Evolutionary conservation across 495 filamentous ascomycete species (phyloP).

Genomic region (Penicillium bialowiezense): DNA sequence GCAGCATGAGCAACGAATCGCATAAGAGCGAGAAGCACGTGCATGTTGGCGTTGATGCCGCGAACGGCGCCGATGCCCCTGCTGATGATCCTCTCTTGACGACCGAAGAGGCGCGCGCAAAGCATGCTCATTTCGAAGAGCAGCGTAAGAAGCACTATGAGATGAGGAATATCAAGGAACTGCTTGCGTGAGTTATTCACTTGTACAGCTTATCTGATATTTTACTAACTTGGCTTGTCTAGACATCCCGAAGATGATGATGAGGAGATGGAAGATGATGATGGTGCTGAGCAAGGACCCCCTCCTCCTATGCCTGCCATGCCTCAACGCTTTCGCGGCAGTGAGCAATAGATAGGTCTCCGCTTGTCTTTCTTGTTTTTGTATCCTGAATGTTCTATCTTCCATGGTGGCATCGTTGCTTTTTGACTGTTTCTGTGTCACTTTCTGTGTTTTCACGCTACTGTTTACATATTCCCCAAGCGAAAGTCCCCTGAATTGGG

Average conservation of each 20-base stretch:
- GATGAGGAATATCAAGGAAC: conserved; percentile 90
- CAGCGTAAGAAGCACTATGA: conserved; percentile 95
- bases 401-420: background rate
- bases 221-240: background rate
- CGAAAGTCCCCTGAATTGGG: background rate
- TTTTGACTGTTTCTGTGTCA: background rate
- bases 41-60: conserved; percentile 63
- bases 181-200: conserved; percentile 65
- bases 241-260: conserved; percentile 50
- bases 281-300: conserved; percentile 29
- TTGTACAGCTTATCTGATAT: background rate
- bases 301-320: conserved; percentile 35
- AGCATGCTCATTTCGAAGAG: conserved; percentile 87
- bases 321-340: conserved; percentile 27
- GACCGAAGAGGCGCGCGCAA: conserved; percentile 76
- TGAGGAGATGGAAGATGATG: conserved; percentile 52
- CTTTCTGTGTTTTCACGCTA: background rate
- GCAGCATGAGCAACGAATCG: conserved; percentile 46
- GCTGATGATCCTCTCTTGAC: conserved; percentile 58
- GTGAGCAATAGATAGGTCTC: conserved; percentile 11
- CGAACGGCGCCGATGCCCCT: conserved; percentile 51
- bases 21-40: conserved; percentile 67
- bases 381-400: conserved; percentile 2
- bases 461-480: conserved; percentile 27
- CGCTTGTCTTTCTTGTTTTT: background rate